A percentile compares a stretch with the other conserved stretches of the same genome.
These are phyloP conservation scores for Nowakowskiella sp. DNA, from an alignment of 192 early-diverging fungal genomes.

Conservation along the genomic window DNA sequence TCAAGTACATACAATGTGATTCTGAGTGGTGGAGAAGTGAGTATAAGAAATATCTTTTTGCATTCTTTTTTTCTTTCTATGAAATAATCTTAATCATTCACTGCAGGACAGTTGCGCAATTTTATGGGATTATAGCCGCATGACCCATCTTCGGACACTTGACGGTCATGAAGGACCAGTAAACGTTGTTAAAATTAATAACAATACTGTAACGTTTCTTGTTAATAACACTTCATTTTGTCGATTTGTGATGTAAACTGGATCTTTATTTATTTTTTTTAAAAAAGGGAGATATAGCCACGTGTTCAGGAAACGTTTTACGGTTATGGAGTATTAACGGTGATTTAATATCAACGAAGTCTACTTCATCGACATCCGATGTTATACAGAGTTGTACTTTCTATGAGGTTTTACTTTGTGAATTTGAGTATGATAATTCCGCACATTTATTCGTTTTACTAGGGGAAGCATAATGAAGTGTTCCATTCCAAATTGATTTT, in stretches of 20 bases:
- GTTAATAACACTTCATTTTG: too few species aligned
- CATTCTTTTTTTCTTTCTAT: too few species aligned
- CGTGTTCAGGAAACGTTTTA: background rate
- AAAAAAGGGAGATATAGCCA: conserved; percentile 9
- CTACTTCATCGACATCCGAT: background rate
- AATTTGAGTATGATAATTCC: too few species aligned
- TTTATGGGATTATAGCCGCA: conserved; percentile 12
- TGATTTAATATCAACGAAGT: background rate
- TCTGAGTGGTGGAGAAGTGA: conserved; percentile 10
- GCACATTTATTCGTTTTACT: too few species aligned
- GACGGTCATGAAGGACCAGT: background rate
- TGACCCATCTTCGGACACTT: conserved; percentile 8
- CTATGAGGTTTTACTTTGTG: too few species aligned
- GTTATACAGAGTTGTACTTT: background rate
- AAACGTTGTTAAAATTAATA: background rate
- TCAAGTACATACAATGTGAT: conserved; percentile 10
- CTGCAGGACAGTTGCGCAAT: too few species aligned
- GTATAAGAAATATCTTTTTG: too few species aligned
- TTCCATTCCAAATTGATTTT: background rate
- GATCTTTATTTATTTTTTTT: background rate
- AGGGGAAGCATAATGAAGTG: conserved; percentile 3
- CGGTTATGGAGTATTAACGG: conserved; percentile 16
- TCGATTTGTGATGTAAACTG: background rate
- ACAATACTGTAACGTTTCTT: background rate
- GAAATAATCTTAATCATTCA: too few species aligned